Evolutionary conservation across 2,329 filamentous ascomycete species (phyloP).

Genomic region (Penicillium polonicum): DNA sequence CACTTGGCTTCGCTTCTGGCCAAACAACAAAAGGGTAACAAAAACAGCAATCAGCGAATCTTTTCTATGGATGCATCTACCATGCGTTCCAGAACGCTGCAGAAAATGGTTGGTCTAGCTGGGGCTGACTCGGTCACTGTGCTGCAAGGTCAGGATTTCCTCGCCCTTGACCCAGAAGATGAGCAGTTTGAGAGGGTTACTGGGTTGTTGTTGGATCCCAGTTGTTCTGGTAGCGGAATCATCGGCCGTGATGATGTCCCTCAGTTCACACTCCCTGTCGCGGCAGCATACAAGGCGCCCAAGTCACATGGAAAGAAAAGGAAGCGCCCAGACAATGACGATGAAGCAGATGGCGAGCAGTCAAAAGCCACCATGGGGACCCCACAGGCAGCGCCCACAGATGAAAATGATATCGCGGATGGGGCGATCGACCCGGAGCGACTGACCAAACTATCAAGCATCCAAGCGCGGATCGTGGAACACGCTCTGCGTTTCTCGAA

Average conservation of each 20-base stretch:
- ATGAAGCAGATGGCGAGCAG: constrained; percentile 5
- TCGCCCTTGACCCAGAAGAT: constrained; percentile 67
- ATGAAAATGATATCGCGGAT: constrained; percentile 39
- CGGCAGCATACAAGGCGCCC: constrained; percentile 16
- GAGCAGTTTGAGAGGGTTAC: constrained; percentile 67
- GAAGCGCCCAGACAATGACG: constrained; percentile 36
- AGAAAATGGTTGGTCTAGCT: constrained; percentile 79
- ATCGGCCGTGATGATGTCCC: constrained; percentile 81
- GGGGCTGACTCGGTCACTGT: constrained; percentile 69
- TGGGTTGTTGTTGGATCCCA: constrained; percentile 83
- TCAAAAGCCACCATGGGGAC: constrained; percentile 8
- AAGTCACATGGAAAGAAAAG: constrained; percentile 41
- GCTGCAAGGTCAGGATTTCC: constrained; percentile 74
- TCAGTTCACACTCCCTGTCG: constrained; percentile 60
- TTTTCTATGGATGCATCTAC: constrained; percentile 43
- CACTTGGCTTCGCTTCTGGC: constrained; percentile 76
- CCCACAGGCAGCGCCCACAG: constrained; percentile 24
- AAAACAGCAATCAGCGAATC: constrained; percentile 50
- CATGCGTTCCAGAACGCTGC: constrained; percentile 67
- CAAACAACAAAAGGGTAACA: constrained; percentile 24
- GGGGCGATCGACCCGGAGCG: constrained; percentile 60
- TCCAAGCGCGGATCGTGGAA: constrained; percentile 77
- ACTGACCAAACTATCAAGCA: constrained; percentile 70
- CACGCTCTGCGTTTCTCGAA: constrained; percentile 82
- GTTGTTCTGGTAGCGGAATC: constrained; percentile 94